A percentile compares a stretch with the other conserved stretches of the same genome.
Evolutionary conservation across 768 basidiomycete genomes (phyloP).

Genomic region (Termitomyces sp.): DNA sequence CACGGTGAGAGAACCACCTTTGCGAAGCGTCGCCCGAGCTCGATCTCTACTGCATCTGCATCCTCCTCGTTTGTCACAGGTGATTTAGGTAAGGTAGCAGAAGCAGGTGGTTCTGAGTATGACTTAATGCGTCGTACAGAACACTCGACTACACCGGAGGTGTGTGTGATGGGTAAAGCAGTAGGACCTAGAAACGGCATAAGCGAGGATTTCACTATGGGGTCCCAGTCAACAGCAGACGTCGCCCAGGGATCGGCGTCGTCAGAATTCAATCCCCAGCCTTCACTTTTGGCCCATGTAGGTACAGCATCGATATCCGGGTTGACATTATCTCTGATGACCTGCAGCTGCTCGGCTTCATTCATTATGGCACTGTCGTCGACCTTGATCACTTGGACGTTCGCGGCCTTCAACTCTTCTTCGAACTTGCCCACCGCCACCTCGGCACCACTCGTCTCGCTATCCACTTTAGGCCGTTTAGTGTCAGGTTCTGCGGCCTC

Average conservation of each 20-base stretch:
- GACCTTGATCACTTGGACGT: conserved; percentile 23
- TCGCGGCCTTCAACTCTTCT: conserved; percentile 30
- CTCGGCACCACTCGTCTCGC: conserved; percentile 8
- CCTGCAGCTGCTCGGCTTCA: conserved; percentile 10
- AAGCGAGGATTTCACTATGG: conserved; percentile 24
- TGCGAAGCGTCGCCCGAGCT: conserved; percentile 30
- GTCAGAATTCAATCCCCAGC: conserved; percentile 6
- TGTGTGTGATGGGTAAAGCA: conserved; percentile 56
- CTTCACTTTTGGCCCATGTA: conserved; percentile 6
- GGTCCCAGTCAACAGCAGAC: conserved; percentile 15
- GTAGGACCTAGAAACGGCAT: conserved; percentile 50
- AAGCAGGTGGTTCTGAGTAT: conserved; percentile 33
- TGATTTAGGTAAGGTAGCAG: conserved; percentile 22
- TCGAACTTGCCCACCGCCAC: conserved; percentile 30
- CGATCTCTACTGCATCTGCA: conserved; percentile 32
- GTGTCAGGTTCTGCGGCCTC: conserved; percentile 7
- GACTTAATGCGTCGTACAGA: conserved; percentile 56
- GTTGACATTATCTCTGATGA: conserved; percentile 12
- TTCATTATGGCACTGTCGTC: conserved; percentile 7
- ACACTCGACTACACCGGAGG: conserved; percentile 60
- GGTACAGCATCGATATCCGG: conserved; percentile 8
- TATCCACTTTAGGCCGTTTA: conserved; percentile 14
- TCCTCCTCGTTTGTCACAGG: conserved; percentile 20
- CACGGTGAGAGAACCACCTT: conserved; percentile 38
- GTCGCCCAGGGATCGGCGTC: conserved; percentile 9